Evolutionary conservation across 1,284 basidiomycete genomes (phyloP).

Genomic region (Erythrobasidium hasegawianum): DNA sequence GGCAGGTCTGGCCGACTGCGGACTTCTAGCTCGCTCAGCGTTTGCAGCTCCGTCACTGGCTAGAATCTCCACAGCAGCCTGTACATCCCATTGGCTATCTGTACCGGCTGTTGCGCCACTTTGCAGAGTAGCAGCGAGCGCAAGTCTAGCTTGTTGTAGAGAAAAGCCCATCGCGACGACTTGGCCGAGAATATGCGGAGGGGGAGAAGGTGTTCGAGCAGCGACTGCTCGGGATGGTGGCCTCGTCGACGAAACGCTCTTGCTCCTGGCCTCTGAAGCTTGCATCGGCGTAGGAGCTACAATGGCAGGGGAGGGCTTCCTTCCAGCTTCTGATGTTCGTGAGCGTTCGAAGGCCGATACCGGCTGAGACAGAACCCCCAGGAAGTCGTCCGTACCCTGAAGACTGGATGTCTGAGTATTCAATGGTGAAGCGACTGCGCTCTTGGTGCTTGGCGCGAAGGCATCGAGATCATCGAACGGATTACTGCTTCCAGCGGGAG

Average conservation of each 20-base stretch:
- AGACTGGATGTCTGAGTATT: not conserved
- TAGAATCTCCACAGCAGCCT: constrained; percentile 72
- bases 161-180: constrained; percentile 93
- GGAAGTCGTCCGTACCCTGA: constrained; percentile 60
- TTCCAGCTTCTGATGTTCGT: not conserved
- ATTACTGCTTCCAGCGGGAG: not conserved
- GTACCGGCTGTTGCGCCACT: not conserved
- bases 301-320: not conserved
- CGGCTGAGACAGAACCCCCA: constrained; percentile 55
- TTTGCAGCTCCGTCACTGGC: constrained; percentile 49
- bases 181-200: constrained; percentile 81
- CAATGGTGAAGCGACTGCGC: constrained; percentile 56
- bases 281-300: constrained; percentile 10
- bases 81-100: constrained; percentile 58
- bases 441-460: constrained; percentile 48
- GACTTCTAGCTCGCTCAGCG: constrained; percentile 6
- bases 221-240: constrained; percentile 33
- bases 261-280: too few relatives aligned
- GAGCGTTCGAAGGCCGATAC: constrained; percentile 18
- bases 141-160: constrained; percentile 64
- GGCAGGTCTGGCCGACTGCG: not conserved
- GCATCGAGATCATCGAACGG: not conserved
- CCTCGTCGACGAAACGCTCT: constrained; percentile 18
- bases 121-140: constrained; percentile 64
- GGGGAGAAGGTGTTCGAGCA: constrained; percentile 60